phyloP scores from a whole-genome alignment of 768 basidiomycete genomes.

The Lanmaoa pseudosensibilis region DNA sequence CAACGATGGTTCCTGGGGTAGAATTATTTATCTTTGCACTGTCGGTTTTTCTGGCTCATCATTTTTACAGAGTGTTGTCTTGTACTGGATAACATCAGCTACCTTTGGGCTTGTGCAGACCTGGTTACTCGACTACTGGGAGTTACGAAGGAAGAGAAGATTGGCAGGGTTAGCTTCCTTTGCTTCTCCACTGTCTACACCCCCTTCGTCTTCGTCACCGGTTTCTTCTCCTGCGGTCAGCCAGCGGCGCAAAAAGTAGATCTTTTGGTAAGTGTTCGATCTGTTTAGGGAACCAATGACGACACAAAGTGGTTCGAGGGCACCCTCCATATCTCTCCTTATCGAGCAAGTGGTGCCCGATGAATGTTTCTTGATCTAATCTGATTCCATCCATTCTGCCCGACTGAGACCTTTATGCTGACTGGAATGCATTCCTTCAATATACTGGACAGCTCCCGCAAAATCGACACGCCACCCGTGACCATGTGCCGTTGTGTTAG shows the following conservation, averaged over 20 bases:
- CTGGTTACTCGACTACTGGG: conserved; percentile 70
- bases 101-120: conserved; percentile 72
- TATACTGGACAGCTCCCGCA: background rate
- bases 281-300: conserved; percentile 49
- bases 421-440: background rate
- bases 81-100: conserved; percentile 82
- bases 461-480: background rate
- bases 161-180: conserved; percentile 4
- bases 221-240: background rate
- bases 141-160: conserved; percentile 40
- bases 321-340: conserved; percentile 43
- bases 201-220: background rate
- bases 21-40: conserved; percentile 17
- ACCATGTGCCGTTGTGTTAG: background rate
- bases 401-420: conserved; percentile 1
- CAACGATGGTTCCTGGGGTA: conserved; percentile 72
- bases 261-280: conserved; percentile 17
- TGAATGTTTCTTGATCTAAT: conserved; percentile 91
- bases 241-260: conserved; percentile 18
- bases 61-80: conserved; percentile 49
- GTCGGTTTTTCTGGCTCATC: conserved; percentile 1
- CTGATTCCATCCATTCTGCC: conserved; percentile 48
- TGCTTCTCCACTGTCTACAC: background rate
- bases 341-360: conserved; percentile 44
- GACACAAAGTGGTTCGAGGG: conserved; percentile 74